Base-by-base conservation (phyloP, 1,284 basidiomycete species). In the Cutaneotrichosporon dermatis region DNA sequence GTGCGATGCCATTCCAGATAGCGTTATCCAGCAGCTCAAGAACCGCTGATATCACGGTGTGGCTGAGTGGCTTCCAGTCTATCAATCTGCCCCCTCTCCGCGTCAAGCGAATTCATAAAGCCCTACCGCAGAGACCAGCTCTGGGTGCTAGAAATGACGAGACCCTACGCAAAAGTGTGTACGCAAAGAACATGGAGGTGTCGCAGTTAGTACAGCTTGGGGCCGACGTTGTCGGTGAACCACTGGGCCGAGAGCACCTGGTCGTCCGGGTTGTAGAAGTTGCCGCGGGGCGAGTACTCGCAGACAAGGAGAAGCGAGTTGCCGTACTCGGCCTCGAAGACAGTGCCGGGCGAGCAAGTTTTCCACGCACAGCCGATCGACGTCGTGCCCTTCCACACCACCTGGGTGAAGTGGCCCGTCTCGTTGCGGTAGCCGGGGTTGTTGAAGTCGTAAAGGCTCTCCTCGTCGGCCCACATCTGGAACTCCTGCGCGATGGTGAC, bases 301-400 rank as follows among this genome's bases (percentile, higher is more conserved):
- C 68, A 67, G 58, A 59, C 64, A 45, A 66, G 49, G 64, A 51
- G 58, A 11, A 39, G 11, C 16, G 59, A 51, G 36, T 54, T 44
- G 35, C 57, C 44, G 10, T 55, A 61, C 54, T 61, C 61, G n/a
- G 59, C 64, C 4, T 48, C 60, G 54, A 67, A 65, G 58, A 71
- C 61, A 13, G 62, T 62, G 49, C 63, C 65, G 25, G 65, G 65
- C 4, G 66, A 48, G 57, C 71, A 73, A 13, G 55, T 48, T 52
- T 51, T 45, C 62, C 63, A 65, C 4, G 43, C 74, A 54, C 75
- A 77, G 11, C 76, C 76, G 35, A 77, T 40, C 54, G 69, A 37
- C 15, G 66, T 67, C 9, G 74, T 74, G 12, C 16, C 62, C 63
- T 77, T 74, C 76, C 76, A 77, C 16, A 77, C 74, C 48, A 74